Evolutionary conservation across 768 basidiomycete genomes (phyloP), one percentile per base, ranked within the genome.

Genomic region (Austroboletus festivus): DNA sequence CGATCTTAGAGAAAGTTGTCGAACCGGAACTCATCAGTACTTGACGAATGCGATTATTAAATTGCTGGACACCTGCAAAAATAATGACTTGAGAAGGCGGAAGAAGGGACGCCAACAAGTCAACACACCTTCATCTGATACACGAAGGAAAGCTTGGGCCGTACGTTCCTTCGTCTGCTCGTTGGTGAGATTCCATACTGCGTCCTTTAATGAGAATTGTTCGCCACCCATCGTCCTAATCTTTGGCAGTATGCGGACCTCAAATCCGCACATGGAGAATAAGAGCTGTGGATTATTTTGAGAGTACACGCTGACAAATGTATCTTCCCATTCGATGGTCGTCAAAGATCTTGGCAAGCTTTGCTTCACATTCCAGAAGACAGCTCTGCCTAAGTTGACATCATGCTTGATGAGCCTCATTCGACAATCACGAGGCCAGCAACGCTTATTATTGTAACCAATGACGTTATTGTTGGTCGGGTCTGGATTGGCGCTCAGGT

Each of bases 401-500:
- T 99, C 96, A 68, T 99, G 96, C 71, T 99, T 99, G 77, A 96
- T 95, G 48, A 99, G 78, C 28, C 96, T 78, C 96, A 99, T 99
- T 50, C 96, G 86, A 68, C 96, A 99, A 70, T 99, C 96, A 56
- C 94, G 81, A 31, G 96, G 96, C 96, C 96, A 99, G 72, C 96
- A 98, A 42, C 93, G 86, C 70, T 95, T 96, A 76, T 97, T 98
- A 74, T 97, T 97, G 71, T 97, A 99, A 1, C 95, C 96, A 54
- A 97, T 95, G 54, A 98, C 90, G 61, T 98, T 98, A 72, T 97
- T 96, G 71, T 97, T 97, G 11, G 90, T 98, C 3, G 96, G 95
- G 70, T 99, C 96, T 4, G 96, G 96, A 62, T 97, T 94, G 19
- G 94, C 95, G 44, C 88, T 91, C 44, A 99, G 82, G 68, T 98